A percentile compares a stretch with the other conserved stretches of the same genome.
phyloP scores from a whole-genome alignment of 495 filamentous ascomycete species.

The Rostrohypoxylon terebratum region DNA sequence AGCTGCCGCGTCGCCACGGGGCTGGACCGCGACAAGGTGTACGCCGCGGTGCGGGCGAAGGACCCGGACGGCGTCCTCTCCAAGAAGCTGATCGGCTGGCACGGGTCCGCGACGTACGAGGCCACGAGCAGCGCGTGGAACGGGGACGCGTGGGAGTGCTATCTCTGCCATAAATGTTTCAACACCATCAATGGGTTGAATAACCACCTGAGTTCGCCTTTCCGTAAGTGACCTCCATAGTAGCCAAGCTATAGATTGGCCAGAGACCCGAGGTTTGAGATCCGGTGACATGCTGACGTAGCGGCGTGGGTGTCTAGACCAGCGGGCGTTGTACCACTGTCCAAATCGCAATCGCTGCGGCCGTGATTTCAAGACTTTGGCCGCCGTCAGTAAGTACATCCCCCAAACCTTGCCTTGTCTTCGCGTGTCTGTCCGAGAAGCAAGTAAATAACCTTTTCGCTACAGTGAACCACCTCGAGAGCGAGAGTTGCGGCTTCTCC shows the following conservation, averaged over 20 bases:
- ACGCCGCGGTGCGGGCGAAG: conserved; percentile 45
- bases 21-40: conserved; percentile 49
- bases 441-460: background rate
- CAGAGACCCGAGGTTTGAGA: background rate
- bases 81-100: conserved; percentile 52
- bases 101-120: conserved; percentile 31
- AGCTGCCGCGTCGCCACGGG: conserved; percentile 30
- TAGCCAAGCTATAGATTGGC: too few species aligned
- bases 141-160: conserved; percentile 47
- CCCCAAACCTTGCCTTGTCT: background rate
- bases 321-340: conserved; percentile 65
- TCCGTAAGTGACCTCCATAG: conserved; percentile 52
- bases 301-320: conserved; percentile 41
- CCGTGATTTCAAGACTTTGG: conserved; percentile 61
- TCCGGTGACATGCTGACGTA: background rate
- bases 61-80: conserved; percentile 50
- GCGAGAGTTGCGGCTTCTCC: conserved; percentile 62
- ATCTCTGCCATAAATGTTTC: conserved; percentile 50
- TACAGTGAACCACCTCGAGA: conserved; percentile 65
- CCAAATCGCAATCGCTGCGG: conserved; percentile 56
- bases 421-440: too few species aligned
- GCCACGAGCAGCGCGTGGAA: conserved; percentile 46
- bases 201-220: conserved; percentile 52
- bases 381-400: conserved; percentile 52
- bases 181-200: conserved; percentile 22